Percentiles rank a stretch among this genome's conserved stretches.
phyloP scores from a whole-genome alignment of 1,284 basidiomycete genomes.

The Cutaneotrichosporon dermatis region DNA sequence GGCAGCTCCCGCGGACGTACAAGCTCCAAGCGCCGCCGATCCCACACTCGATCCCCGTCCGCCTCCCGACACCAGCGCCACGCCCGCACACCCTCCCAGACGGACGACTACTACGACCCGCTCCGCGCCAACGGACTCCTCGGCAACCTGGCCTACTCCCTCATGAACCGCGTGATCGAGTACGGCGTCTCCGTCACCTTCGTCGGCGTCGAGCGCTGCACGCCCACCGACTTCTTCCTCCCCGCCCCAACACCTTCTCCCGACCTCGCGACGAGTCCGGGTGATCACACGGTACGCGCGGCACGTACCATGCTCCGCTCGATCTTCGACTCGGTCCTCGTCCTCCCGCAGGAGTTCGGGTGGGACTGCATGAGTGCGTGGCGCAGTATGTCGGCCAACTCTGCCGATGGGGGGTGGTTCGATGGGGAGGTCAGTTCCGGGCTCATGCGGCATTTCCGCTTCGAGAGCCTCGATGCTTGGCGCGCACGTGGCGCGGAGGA shows the following conservation, averaged over 20 bases:
- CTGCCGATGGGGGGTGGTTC: not conserved
- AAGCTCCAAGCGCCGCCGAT: too few species aligned
- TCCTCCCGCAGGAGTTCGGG: not conserved
- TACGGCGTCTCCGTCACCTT: not conserved
- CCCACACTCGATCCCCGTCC: too few species aligned
- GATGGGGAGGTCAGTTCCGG: not conserved
- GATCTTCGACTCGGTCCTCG: not conserved
- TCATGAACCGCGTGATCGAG: slow-evolving; percentile 1
- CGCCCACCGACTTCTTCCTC: not conserved
- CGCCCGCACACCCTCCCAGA: too few species aligned
- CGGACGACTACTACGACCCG: not conserved
- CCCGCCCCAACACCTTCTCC: not conserved
- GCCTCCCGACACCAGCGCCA: too few species aligned
- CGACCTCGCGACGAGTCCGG: too few species aligned
- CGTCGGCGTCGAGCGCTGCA: not conserved
- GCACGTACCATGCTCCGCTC: not conserved
- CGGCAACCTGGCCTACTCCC: not conserved
- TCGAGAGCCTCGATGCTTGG: not conserved
- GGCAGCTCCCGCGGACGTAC: too few species aligned
- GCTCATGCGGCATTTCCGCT: not conserved
- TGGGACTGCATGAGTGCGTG: not conserved
- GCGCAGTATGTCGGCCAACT: not conserved
- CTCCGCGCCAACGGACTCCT: not conserved
- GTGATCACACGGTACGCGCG: not conserved
- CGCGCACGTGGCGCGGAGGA: too few species aligned